These are phyloP conservation scores for Mediolabrus comicus DNA, from an alignment of 108 stramenopile genomes.

Conservation along the genomic window DNA sequence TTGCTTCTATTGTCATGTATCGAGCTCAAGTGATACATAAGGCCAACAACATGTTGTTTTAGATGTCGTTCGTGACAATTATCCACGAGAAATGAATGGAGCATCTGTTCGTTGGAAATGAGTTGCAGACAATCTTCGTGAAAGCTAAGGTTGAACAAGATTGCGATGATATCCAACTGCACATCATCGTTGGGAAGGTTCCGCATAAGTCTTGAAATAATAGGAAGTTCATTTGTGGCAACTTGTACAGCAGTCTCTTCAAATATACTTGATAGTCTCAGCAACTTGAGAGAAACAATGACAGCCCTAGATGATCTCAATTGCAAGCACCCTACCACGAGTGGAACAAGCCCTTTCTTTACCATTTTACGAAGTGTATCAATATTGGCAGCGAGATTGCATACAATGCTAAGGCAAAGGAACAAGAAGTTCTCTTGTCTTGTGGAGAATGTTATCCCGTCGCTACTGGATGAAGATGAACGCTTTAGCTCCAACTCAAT, in stretches of 20 bases:
- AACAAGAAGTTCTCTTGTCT: constrained; percentile 26
- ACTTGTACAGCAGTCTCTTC: constrained; percentile 26
- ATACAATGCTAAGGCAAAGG: constrained; percentile 22
- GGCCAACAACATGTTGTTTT: background rate
- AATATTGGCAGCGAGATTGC: constrained; percentile 24
- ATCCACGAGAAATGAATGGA: constrained; percentile 3
- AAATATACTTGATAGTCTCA: constrained; percentile 23
- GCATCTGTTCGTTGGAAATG: constrained; percentile 16
- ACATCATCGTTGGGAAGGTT: background rate
- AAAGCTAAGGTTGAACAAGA: constrained; percentile 38
- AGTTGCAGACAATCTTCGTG: constrained; percentile 7
- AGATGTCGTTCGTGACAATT: constrained; percentile 9
- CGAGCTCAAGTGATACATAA: constrained; percentile 27
- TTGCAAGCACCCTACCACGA: constrained; percentile 6
- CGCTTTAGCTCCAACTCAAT: constrained; percentile 35
- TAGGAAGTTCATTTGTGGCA: background rate
- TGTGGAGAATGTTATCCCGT: background rate
- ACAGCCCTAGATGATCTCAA: constrained; percentile 1
- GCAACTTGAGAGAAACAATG: background rate
- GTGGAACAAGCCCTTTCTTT: constrained; percentile 18
- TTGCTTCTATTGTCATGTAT: constrained; percentile 17
- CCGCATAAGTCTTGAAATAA: constrained; percentile 22
- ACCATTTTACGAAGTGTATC: constrained; percentile 29
- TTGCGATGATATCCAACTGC: background rate
- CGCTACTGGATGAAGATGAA: background rate